Conservation (phyloP, 768 basidiomycete genomes). For the Mycena epipterygia region DNA sequence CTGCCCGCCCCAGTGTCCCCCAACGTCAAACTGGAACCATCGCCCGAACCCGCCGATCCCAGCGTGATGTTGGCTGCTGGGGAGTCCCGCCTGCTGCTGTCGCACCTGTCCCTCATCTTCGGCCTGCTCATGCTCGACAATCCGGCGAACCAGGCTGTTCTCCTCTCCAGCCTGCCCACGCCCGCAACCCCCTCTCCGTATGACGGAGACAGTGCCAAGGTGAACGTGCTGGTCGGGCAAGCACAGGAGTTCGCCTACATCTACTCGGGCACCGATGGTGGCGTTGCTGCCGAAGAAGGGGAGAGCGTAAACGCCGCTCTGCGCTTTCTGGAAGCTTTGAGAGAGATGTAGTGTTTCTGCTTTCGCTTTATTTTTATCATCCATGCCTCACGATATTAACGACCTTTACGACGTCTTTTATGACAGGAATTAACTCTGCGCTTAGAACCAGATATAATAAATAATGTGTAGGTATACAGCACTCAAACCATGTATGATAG, state of each 20-base stretch:
- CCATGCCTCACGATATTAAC: neutral
- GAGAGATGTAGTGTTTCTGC: conserved; percentile 36
- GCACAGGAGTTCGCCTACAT: conserved; percentile 65
- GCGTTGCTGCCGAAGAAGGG: conserved; percentile 47
- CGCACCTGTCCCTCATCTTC: conserved; percentile 83
- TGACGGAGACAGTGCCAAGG: conserved; percentile 41
- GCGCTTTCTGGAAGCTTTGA: conserved; percentile 62
- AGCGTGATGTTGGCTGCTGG: conserved; percentile 44
- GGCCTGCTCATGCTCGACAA: conserved; percentile 65
- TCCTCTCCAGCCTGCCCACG: conserved; percentile 49
- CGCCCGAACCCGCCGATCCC: conserved; percentile 40
- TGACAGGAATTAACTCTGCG: no score
- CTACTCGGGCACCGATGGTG: conserved; percentile 47
- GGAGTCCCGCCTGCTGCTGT: conserved; percentile 70
- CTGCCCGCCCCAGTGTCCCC: conserved; percentile 20
- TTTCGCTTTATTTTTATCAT: neutral
- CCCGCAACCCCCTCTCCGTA: conserved; percentile 18
- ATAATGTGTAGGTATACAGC: no score
- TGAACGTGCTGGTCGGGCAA: conserved; percentile 55
- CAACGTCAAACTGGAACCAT: conserved; percentile 43
- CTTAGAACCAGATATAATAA: no score
- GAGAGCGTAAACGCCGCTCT: conserved; percentile 65
- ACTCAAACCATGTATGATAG: no score
- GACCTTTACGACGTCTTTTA: conserved; percentile 19
- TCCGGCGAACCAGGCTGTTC: conserved; percentile 48